These are phyloP conservation scores for Tuctoria greenei DNA, from an alignment of 176 grass and related monocot genomes.

Conservation along the genomic window DNA sequence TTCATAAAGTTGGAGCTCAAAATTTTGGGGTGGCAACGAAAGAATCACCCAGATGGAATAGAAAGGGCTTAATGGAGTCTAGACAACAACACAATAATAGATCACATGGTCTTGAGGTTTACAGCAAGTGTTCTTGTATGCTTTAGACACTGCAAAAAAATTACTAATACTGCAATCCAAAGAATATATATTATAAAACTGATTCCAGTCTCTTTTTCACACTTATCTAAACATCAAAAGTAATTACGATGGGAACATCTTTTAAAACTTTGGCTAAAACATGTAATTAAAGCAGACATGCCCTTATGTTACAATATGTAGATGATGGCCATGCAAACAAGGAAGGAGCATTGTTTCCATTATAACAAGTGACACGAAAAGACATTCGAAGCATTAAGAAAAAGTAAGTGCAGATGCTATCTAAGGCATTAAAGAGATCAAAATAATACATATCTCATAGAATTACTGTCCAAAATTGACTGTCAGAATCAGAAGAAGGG, in stretches of 20 bases:
- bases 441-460: constrained; percentile 4
- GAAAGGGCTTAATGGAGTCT: neutral
- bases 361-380: too few species aligned
- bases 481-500: constrained; percentile 5
- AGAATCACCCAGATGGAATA: neutral
- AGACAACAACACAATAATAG: neutral
- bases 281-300: neutral
- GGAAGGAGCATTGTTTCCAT: neutral
- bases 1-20: neutral
- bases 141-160: neutral
- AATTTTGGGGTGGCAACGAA: neutral
- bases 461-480: neutral
- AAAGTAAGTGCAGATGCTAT: neutral
- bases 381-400: neutral
- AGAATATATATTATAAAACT: neutral
- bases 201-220: neutral
- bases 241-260: neutral
- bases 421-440: constrained; percentile 6
- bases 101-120: neutral
- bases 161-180: neutral
- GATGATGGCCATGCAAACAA: constrained; percentile 1
- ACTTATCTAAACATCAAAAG: neutral
- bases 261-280: neutral
- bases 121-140: neutral
- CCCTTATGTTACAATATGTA: neutral